phyloP scores from a whole-genome alignment of 495 filamentous ascomycete genomes.

The Chlorociboria aeruginascens region DNA sequence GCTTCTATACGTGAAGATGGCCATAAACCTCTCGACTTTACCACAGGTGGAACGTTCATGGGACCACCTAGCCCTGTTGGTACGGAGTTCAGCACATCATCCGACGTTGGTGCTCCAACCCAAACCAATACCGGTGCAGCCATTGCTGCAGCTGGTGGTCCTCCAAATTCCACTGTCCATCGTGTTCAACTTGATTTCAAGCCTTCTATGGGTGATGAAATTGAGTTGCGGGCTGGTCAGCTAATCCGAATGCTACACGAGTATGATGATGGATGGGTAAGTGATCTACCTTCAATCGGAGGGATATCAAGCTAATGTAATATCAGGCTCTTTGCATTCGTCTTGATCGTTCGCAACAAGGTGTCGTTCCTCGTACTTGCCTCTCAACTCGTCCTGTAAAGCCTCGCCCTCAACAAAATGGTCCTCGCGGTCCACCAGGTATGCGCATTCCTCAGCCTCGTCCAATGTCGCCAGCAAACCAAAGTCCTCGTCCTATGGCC shows the following conservation, averaged over 20 bases:
- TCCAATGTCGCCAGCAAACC: conserved; percentile 15
- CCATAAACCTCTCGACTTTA: conserved; percentile 31
- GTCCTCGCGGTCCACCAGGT: conserved; percentile 35
- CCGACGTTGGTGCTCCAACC: conserved; percentile 33
- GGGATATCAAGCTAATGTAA: conserved; percentile 26
- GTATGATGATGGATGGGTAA: conserved; percentile 98
- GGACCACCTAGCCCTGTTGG: conserved; percentile 41
- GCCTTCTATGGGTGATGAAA: conserved; percentile 84
- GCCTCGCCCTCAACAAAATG: conserved; percentile 50
- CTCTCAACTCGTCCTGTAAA: conserved; percentile 87
- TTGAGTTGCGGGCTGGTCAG: conserved; percentile 65
- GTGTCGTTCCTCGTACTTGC: conserved; percentile 87
- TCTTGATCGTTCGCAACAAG: conserved; percentile 81
- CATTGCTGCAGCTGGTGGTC: conserved; percentile 43
- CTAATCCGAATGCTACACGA: conserved; percentile 84
- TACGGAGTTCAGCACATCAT: conserved; percentile 45
- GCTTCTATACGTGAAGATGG: conserved; percentile 20
- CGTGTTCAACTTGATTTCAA: conserved; percentile 93
- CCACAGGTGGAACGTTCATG: conserved; percentile 23
- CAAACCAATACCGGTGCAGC: conserved; percentile 34
- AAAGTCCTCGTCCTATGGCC: conserved; percentile 25
- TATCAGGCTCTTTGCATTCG: conserved; percentile 75
- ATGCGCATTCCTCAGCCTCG: conserved; percentile 25
- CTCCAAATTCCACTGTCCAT: conserved; percentile 52
- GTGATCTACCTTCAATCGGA: conserved; percentile 19